A percentile compares a stretch with the other conserved stretches of the same genome.
Conservation (phyloP, 2,329 filamentous ascomycete species). For the Thermothelomyces thermophilus region DNA sequence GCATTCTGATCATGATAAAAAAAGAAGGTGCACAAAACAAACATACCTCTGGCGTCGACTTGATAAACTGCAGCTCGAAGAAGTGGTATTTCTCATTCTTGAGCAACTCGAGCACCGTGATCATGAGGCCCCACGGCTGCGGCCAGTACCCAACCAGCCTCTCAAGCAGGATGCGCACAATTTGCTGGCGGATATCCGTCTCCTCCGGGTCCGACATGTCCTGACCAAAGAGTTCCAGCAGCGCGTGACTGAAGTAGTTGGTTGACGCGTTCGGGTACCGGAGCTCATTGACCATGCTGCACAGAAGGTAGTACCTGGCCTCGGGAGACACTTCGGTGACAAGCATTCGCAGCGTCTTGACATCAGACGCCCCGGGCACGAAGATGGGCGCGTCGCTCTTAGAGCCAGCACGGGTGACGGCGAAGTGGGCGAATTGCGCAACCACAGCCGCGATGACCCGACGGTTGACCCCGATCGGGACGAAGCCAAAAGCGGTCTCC, state of each 20-base stretch:
- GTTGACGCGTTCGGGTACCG: constrained; percentile 86
- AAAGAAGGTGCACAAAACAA: background rate
- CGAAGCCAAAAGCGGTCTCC: constrained; percentile 59
- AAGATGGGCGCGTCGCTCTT: constrained; percentile 59
- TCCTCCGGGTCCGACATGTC: constrained; percentile 70
- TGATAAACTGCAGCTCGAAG: constrained; percentile 89
- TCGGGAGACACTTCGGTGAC: constrained; percentile 69
- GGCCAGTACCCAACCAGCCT: constrained; percentile 82
- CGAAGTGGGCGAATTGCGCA: constrained; percentile 71
- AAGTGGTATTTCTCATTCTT: constrained; percentile 89
- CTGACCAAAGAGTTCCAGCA: constrained; percentile 77
- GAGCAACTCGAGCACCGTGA: constrained; percentile 79
- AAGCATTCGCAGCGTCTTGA: constrained; percentile 67
- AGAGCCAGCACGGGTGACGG: constrained; percentile 50
- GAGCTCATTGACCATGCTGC: constrained; percentile 83
- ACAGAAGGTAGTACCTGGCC: constrained; percentile 76
- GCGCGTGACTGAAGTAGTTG: constrained; percentile 81
- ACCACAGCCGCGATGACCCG: constrained; percentile 73
- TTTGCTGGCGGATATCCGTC: constrained; percentile 78
- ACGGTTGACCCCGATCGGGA: constrained; percentile 61
- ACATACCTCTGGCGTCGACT: constrained; percentile 76
- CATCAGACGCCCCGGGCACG: constrained; percentile 57
- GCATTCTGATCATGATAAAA: too few species aligned
- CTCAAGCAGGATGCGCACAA: constrained; percentile 82
- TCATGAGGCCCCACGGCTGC: constrained; percentile 91